Conservation (phyloP, 257 asterid genomes). For the Rauvolfia tetraphylla region DNA sequence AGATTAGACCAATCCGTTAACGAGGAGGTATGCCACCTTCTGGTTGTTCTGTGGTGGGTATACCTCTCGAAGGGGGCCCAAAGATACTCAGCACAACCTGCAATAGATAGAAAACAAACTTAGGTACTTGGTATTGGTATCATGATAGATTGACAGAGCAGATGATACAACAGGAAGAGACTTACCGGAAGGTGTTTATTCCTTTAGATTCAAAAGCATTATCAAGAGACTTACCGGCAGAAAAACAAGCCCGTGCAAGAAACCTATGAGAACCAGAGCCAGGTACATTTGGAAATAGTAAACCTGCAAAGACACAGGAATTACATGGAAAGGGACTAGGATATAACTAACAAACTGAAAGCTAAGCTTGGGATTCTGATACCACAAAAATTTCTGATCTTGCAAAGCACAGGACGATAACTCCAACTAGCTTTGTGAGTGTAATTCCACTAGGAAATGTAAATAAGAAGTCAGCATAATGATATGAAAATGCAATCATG, state of each 20-base stretch:
- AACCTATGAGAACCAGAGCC: constrained; percentile 80
- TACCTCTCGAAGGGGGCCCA: constrained; percentile 82
- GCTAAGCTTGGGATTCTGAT: constrained; percentile 2
- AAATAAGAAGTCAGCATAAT: not conserved
- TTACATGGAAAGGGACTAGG: constrained; percentile 6
- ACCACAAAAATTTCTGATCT: constrained; percentile 91
- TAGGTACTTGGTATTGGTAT: too few species aligned
- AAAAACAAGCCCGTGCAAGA: constrained; percentile 77
- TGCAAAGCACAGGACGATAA: constrained; percentile 74
- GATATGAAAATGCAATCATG: not conserved
- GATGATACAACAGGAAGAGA: not conserved
- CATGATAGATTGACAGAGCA: not conserved
- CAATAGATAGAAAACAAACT: not conserved
- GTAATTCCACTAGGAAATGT: constrained; percentile 72
- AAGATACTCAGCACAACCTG: constrained; percentile 83
- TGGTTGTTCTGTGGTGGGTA: constrained; percentile 63
- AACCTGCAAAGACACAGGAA: constrained; percentile 47
- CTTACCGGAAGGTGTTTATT: too few species aligned
- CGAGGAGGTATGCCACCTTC: constrained; percentile 22
- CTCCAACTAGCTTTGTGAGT: constrained; percentile 89
- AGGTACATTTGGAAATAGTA: constrained; percentile 92
- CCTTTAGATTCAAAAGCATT: not conserved
- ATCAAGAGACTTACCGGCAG: constrained; percentile 60
- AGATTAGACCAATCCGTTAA: not conserved
- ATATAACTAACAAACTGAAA: not conserved